These are phyloP conservation scores for Heterobasidion annosum DNA, from an alignment of 1,284 basidiomycete species.

Conservation along the genomic window DNA sequence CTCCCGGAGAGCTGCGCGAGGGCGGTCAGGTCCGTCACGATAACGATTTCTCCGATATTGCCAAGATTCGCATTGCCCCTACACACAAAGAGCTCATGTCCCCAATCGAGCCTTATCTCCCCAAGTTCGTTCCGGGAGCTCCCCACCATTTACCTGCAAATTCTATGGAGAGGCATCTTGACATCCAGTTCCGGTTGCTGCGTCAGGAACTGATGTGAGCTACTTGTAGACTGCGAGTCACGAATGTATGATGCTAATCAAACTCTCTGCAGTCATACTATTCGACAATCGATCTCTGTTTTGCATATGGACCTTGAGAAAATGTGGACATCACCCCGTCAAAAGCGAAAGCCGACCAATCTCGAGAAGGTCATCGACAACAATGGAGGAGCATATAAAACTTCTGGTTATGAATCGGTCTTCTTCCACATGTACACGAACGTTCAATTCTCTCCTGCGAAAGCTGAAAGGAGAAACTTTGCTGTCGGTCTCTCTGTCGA, in stretches of 20 bases:
- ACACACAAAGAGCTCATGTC: conserved; percentile 52
- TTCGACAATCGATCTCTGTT: conserved; percentile 22
- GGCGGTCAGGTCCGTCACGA: conserved; percentile 49
- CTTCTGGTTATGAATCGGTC: conserved; percentile 14
- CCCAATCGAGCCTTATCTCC: conserved; percentile 39
- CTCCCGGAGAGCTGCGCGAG: conserved; percentile 40
- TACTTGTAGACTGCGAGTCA: not conserved
- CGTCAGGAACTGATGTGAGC: conserved; percentile 59
- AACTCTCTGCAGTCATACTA: conserved; percentile 15
- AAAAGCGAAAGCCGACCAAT: conserved; percentile 10
- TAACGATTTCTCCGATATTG: conserved; percentile 53
- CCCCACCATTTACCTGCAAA: conserved; percentile 47
- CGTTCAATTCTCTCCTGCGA: conserved; percentile 15
- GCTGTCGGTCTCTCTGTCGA: conserved; percentile 16
- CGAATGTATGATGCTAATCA: not conserved
- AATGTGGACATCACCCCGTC: not conserved
- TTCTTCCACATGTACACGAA: conserved; percentile 22
- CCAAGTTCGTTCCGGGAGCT: conserved; percentile 44
- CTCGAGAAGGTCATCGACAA: conserved; percentile 17
- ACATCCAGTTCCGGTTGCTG: conserved; percentile 63
- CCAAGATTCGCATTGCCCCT: conserved; percentile 50
- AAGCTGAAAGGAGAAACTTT: conserved; percentile 16
- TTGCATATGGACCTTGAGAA: conserved; percentile 22
- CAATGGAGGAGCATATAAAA: conserved; percentile 21
- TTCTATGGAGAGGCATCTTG: conserved; percentile 54